A percentile compares a stretch with the other conserved stretches of the same genome.
Evolutionary conservation across 1,284 basidiomycete genomes (phyloP).

Genomic region (Leccinum brunneo-olivaceum): DNA sequence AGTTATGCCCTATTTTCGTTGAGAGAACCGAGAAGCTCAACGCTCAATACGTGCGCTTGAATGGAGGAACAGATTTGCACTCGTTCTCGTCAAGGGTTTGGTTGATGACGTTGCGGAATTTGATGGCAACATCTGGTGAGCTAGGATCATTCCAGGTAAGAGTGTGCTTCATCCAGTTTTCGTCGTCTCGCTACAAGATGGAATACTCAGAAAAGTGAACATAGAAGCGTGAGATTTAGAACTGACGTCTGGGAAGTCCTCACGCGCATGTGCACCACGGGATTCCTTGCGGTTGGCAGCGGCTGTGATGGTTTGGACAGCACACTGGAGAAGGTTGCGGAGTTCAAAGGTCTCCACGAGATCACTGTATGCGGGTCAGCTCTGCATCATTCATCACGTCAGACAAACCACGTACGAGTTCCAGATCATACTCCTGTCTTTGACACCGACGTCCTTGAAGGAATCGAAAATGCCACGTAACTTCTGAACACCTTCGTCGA

Average conservation of each 20-base stretch:
- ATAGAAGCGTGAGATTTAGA: neutral
- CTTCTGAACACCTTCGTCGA: constrained; percentile 91
- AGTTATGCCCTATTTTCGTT: constrained; percentile 1
- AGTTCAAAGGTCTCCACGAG: constrained; percentile 96
- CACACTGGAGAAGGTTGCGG: constrained; percentile 91
- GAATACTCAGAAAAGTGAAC: constrained; percentile 1
- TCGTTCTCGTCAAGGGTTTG: constrained; percentile 92
- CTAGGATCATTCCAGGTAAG: constrained; percentile 76
- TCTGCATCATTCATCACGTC: neutral
- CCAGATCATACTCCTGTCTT: constrained; percentile 99
- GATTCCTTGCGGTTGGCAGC: constrained; percentile 96
- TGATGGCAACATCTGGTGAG: constrained; percentile 80
- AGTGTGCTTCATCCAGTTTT: constrained; percentile 92
- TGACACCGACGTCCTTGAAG: constrained; percentile 89
- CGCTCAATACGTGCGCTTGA: constrained; percentile 81
- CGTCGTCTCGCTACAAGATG: constrained; percentile 68
- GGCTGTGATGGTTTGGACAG: constrained; percentile 91
- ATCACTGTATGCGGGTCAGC: constrained; percentile 51
- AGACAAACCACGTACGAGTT: constrained; percentile 64
- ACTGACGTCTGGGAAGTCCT: constrained; percentile 85
- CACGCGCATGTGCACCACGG: constrained; percentile 95
- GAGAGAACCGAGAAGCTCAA: constrained; percentile 31
- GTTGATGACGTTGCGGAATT: constrained; percentile 83
- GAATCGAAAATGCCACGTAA: constrained; percentile 82
- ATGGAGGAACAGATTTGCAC: constrained; percentile 85